Conservation (phyloP, 148 eudicot species). For the Dianthus caryophyllus region DNA sequence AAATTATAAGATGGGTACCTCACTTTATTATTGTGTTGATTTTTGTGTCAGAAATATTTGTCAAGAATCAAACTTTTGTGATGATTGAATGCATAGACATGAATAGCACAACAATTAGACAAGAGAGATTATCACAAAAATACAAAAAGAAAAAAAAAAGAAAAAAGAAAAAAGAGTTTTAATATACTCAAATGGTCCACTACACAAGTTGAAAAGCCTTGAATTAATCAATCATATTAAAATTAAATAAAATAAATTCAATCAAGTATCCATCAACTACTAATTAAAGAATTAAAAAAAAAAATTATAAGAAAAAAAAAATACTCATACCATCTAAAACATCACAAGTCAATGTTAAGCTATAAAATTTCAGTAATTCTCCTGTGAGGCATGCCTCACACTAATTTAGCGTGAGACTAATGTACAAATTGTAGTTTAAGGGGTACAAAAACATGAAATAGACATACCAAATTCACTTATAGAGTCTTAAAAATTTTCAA, state of each 20-base stretch:
- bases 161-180: slow-evolving; percentile 9
- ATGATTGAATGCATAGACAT: slow-evolving; percentile 19
- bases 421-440: no score
- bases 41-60: slow-evolving; percentile 16
- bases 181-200: not conserved
- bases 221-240: slow-evolving; percentile 14
- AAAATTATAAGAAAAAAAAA: slow-evolving; percentile 10
- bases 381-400: no score
- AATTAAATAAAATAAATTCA: not conserved
- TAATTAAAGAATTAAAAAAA: slow-evolving; percentile 19
- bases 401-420: no score
- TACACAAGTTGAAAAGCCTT: slow-evolving; percentile 22
- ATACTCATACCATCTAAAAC: slow-evolving; percentile 24
- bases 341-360: slow-evolving; percentile 15
- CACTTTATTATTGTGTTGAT: no score
- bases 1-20: no score
- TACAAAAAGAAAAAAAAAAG: not conserved
- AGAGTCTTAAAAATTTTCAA: no score
- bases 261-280: slow-evolving; percentile 14
- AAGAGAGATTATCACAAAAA: no score
- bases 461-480: no score
- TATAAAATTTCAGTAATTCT: not conserved
- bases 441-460: no score
- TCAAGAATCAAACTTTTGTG: slow-evolving; percentile 19
- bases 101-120: slow-evolving; percentile 11